These are phyloP conservation scores for Knufia fluminis DNA, from an alignment of 2,329 filamentous ascomycete genomes.

Conservation along the genomic window DNA sequence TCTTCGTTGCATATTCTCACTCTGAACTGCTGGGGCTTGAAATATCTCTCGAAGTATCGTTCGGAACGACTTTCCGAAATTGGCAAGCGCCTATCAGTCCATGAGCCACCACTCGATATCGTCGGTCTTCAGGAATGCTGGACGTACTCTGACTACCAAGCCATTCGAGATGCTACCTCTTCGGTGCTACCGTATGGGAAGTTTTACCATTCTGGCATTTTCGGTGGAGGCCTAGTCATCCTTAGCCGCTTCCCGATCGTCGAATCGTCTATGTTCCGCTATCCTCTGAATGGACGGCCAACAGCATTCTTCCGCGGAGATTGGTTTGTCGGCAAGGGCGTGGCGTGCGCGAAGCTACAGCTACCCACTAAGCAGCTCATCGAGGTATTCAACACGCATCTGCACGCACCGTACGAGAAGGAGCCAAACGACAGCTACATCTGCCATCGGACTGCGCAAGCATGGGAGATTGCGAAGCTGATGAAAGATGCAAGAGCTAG, in stretches of 20 bases:
- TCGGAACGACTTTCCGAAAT: slow-evolving; percentile 73
- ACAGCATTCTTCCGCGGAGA: slow-evolving; percentile 87
- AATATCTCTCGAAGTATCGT: slow-evolving; percentile 71
- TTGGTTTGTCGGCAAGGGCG: slow-evolving; percentile 93
- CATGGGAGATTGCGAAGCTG: slow-evolving; percentile 88
- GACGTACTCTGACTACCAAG: slow-evolving; percentile 73
- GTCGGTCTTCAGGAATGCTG: slow-evolving; percentile 95
- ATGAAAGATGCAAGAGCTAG: slow-evolving; percentile 71
- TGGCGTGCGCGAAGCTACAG: slow-evolving; percentile 67
- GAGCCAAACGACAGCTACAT: slow-evolving; percentile 76
- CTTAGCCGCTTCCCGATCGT: slow-evolving; percentile 87
- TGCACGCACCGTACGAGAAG: slow-evolving; percentile 79
- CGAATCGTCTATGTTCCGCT: slow-evolving; percentile 75
- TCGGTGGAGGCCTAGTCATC: slow-evolving; percentile 81
- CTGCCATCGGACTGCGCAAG: slow-evolving; percentile 82
- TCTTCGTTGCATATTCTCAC: slow-evolving; percentile 61
- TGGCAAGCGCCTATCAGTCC: slow-evolving; percentile 63
- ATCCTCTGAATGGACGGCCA: slow-evolving; percentile 85
- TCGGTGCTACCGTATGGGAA: slow-evolving; percentile 78
- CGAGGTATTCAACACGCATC: slow-evolving; percentile 88
- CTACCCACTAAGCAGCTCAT: slow-evolving; percentile 39
- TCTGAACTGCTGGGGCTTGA: slow-evolving; percentile 95
- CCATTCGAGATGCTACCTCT: slow-evolving; percentile 63
- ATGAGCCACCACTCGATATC: slow-evolving; percentile 64
- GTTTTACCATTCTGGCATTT: slow-evolving; percentile 83